Percentiles rank a stretch among this genome's conserved stretches.
Evolutionary conservation across 1,139 yeast species (phyloP).

Genomic region (Scheffersomyces insectosa): DNA sequence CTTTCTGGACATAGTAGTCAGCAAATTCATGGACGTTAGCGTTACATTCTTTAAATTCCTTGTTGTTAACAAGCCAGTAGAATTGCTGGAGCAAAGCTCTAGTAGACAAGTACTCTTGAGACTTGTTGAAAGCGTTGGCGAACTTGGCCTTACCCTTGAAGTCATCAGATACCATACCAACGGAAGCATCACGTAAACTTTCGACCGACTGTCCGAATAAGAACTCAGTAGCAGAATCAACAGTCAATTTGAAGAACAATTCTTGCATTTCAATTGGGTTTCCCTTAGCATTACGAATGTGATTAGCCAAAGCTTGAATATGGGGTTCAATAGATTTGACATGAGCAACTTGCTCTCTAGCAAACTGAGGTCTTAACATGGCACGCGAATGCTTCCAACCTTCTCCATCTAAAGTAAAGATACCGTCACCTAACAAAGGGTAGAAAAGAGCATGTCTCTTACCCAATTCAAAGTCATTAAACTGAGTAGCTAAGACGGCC

Average conservation of each 20-base stretch:
- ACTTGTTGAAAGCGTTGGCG: conserved; percentile 31
- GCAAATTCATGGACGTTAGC: conserved; percentile 28
- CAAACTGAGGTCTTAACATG: conserved; percentile 60
- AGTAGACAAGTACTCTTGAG: conserved; percentile 31
- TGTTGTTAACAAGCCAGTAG: conserved; percentile 28
- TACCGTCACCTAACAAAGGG: conserved; percentile 57
- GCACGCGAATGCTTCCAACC: conserved; percentile 63
- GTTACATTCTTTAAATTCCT: conserved; percentile 27
- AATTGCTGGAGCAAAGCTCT: conserved; percentile 31
- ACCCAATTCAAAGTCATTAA: conserved; percentile 55
- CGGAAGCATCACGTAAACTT: conserved; percentile 30
- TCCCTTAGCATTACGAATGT: conserved; percentile 24
- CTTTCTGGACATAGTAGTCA: conserved; percentile 28
- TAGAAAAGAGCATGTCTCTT: conserved; percentile 41
- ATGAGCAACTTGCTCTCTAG: conserved; percentile 55
- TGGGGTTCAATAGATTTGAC: conserved; percentile 51
- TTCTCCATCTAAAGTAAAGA: conserved; percentile 55
- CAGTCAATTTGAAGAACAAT: conserved; percentile 37
- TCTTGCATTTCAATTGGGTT: conserved; percentile 36
- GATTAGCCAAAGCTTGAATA: conserved; percentile 36
- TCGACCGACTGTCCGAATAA: conserved; percentile 40
- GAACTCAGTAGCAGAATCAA: conserved; percentile 44
- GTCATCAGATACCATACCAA: conserved; percentile 18
- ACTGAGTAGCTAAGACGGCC: conserved; percentile 45
- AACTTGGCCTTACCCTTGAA: conserved; percentile 29